Evolutionary conservation across 352 stramenopile genomes (phyloP).

Genomic region (Globisporangium canariense): DNA sequence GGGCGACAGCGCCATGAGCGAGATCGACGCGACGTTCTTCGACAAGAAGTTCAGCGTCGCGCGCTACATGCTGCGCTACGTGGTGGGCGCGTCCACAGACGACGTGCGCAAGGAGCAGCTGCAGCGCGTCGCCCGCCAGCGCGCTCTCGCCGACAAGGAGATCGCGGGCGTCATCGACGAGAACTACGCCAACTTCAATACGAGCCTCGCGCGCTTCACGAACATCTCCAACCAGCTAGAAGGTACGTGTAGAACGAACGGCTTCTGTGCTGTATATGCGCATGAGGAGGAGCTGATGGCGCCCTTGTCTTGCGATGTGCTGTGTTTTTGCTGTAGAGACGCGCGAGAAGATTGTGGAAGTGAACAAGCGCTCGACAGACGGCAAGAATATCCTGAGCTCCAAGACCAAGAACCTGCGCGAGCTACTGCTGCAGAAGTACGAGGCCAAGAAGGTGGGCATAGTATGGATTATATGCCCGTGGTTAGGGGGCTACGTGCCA

Average conservation of each 20-base stretch:
- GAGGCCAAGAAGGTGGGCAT: constrained; percentile 63
- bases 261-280: neutral
- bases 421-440: constrained; percentile 79
- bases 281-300: neutral
- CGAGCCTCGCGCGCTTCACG: constrained; percentile 74
- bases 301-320: neutral
- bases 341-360: constrained; percentile 62
- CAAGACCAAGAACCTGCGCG: constrained; percentile 82
- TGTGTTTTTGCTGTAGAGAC: constrained; percentile 36
- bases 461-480: neutral
- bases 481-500: neutral
- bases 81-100: constrained; percentile 65
- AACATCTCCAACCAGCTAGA: constrained; percentile 75
- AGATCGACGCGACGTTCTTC: constrained; percentile 76
- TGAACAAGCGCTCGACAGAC: constrained; percentile 63
- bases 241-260: constrained; percentile 27
- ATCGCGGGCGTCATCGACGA: constrained; percentile 82
- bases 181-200: constrained; percentile 86
- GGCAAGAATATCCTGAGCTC: constrained; percentile 78
- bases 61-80: constrained; percentile 78
- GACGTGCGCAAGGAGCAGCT: constrained; percentile 70
- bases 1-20: constrained; percentile 31
- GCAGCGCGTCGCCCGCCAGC: constrained; percentile 51
- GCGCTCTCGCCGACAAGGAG: constrained; percentile 65
- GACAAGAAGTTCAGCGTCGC: constrained; percentile 82